phyloP scores from a whole-genome alignment of 2,329 filamentous ascomycete genomes.

The Magnaporthiopsis incrustans region DNA sequence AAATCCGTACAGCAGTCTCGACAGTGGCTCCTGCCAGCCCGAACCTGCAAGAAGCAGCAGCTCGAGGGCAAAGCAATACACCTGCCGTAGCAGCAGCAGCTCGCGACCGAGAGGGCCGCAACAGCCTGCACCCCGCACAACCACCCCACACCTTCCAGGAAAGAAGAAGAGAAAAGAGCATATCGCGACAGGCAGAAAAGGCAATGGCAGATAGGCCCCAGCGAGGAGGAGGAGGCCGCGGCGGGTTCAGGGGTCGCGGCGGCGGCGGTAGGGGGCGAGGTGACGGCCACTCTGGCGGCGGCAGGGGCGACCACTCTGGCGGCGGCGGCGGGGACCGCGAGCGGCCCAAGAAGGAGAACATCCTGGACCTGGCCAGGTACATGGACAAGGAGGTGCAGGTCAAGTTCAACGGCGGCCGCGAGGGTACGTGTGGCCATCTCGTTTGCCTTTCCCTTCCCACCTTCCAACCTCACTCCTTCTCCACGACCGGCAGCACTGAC shows the following conservation, averaged over 20 bases:
- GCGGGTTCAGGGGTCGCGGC: slow-evolving; percentile 1
- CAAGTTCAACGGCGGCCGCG: slow-evolving; percentile 91
- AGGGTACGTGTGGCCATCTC: slow-evolving; percentile 49
- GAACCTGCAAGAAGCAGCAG: background rate
- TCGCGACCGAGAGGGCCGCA: background rate
- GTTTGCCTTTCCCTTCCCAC: background rate
- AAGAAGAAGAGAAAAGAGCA: background rate
- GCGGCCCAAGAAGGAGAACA: slow-evolving; percentile 96
- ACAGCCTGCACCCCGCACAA: background rate
- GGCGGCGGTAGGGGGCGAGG: slow-evolving; percentile 1
- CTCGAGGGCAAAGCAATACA: background rate
- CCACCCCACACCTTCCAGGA: background rate
- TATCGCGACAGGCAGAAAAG: background rate
- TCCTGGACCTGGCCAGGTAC: slow-evolving; percentile 89
- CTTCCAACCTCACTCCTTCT: background rate
- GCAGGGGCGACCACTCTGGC: slow-evolving; percentile 17
- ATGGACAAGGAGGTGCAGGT: slow-evolving; percentile 94
- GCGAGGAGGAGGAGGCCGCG: background rate
- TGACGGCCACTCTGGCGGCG: background rate
- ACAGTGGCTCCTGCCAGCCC: background rate
- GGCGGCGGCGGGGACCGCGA: slow-evolving; percentile 40
- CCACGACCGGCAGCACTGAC: background rate
- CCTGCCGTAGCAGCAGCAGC: background rate
- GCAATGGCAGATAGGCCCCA: slow-evolving; percentile 1
- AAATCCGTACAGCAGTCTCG: background rate